Percentiles rank a stretch among this genome's conserved stretches.
Conservation (phyloP, 169 alveolate species). For the Babesia gibsoni region DNA sequence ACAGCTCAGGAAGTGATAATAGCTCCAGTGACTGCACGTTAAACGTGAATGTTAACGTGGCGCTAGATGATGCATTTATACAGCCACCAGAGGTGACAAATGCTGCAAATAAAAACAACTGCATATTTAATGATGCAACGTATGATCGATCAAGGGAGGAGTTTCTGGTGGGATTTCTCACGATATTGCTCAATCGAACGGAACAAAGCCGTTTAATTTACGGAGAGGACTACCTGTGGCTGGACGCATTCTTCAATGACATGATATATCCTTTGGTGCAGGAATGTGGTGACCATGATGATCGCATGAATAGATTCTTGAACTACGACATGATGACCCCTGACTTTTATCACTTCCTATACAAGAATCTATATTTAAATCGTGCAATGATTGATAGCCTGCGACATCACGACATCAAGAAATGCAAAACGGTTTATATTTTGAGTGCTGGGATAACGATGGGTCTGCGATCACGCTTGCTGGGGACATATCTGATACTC, state of each 20-base stretch:
- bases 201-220: conserved; percentile 25
- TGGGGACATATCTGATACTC: conserved; percentile 53
- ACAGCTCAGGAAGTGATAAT: no score
- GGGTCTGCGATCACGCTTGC: conserved; percentile 45
- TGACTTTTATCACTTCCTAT: conserved; percentile 34
- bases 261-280: conserved; percentile 12
- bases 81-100: no score
- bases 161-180: conserved; percentile 54
- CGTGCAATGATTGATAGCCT: conserved; percentile 24
- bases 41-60: no score
- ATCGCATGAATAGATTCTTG: background rate
- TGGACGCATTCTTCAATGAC: conserved; percentile 21
- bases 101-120: no score
- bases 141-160: conserved; percentile 53
- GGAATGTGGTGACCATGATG: background rate
- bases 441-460: conserved; percentile 60
- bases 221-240: conserved; percentile 41
- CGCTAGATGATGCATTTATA: no score
- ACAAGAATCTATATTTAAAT: conserved; percentile 34
- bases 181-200: conserved; percentile 29
- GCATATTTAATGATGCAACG: conserved; percentile 26
- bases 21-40: no score
- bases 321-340: conserved; percentile 14
- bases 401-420: background rate
- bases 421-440: conserved; percentile 45